phyloP scores from a whole-genome alignment of 176 grass and related monocot species.

The Eragrostis curvula region DNA sequence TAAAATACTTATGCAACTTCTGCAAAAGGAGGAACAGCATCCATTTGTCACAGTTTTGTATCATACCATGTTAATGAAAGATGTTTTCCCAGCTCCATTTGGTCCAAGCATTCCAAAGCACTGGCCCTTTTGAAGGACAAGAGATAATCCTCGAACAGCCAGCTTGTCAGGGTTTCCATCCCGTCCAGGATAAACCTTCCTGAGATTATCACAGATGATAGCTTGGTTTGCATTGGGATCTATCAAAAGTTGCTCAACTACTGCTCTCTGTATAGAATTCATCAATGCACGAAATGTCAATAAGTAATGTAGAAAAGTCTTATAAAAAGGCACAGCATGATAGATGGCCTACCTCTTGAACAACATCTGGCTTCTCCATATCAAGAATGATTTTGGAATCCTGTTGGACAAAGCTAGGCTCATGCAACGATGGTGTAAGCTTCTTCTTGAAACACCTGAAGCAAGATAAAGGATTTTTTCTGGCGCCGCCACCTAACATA shows the following conservation, averaged over 20 bases:
- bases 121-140: conserved; percentile 59
- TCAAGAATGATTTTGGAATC: conserved; percentile 46
- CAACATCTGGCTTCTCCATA: conserved; percentile 60
- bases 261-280: conserved; percentile 46
- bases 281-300: background rate
- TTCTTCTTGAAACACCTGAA: conserved; percentile 49
- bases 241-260: conserved; percentile 54
- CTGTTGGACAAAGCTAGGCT: conserved; percentile 19
- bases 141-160: conserved; percentile 58
- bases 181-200: conserved; percentile 58
- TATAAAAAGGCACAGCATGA: conserved; percentile 15
- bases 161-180: conserved; percentile 71
- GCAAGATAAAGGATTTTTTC: conserved; percentile 41
- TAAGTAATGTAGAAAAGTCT: conserved; percentile 14
- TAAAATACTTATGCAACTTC: conserved; percentile 16
- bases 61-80: conserved; percentile 70
- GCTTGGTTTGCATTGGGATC: conserved; percentile 45
- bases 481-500: conserved; percentile 18
- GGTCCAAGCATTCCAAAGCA: conserved; percentile 84
- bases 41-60: conserved; percentile 18
- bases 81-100: conserved; percentile 82
- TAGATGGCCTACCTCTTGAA: conserved; percentile 63
- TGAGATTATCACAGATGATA: conserved; percentile 63
- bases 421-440: conserved; percentile 27
- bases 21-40: conserved; percentile 9